Evolutionary conservation across 352 stramenopile genomes (phyloP).

Genomic region (Phytophthora capsici): DNA sequence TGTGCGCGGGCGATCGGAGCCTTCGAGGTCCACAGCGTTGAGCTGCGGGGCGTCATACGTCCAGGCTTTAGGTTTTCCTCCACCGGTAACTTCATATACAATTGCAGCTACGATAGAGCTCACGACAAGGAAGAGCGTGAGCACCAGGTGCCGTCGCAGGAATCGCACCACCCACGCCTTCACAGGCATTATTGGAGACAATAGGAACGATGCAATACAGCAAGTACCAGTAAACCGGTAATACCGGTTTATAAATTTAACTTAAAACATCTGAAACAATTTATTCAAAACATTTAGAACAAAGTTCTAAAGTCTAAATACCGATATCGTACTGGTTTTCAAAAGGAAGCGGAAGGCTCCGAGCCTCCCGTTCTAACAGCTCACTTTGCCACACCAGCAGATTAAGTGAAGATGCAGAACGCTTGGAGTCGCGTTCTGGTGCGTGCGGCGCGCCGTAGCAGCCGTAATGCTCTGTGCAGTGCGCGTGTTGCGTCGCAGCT

Average conservation of each 20-base stretch:
- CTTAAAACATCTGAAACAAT: too few species aligned
- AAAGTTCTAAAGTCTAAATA: neutral
- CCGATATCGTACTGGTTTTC: neutral
- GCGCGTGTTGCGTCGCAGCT: constrained; percentile 4
- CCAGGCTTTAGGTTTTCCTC: constrained; percentile 49
- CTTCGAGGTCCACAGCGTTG: constrained; percentile 49
- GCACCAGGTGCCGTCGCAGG: constrained; percentile 48
- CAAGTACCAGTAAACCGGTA: neutral
- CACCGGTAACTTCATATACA: constrained; percentile 66
- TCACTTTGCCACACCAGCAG: constrained; percentile 31
- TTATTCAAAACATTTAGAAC: too few species aligned
- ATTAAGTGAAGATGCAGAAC: constrained; percentile 26
- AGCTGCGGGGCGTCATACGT: constrained; percentile 49
- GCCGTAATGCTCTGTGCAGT: constrained; percentile 9
- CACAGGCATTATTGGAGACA: constrained; percentile 28
- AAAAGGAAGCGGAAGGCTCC: constrained; percentile 21
- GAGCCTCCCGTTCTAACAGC: constrained; percentile 19
- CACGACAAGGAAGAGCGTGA: constrained; percentile 45
- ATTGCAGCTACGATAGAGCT: constrained; percentile 51
- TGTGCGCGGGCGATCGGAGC: constrained; percentile 29
- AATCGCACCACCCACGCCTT: constrained; percentile 40
- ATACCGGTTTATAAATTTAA: too few species aligned
- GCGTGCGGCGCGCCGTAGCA: constrained; percentile 23
- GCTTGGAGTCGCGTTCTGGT: constrained; percentile 28
- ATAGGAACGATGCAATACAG: neutral